Base-by-base conservation (phyloP, 371 early-diverging fungal genomes). In the Mortierella sp. region DNA sequence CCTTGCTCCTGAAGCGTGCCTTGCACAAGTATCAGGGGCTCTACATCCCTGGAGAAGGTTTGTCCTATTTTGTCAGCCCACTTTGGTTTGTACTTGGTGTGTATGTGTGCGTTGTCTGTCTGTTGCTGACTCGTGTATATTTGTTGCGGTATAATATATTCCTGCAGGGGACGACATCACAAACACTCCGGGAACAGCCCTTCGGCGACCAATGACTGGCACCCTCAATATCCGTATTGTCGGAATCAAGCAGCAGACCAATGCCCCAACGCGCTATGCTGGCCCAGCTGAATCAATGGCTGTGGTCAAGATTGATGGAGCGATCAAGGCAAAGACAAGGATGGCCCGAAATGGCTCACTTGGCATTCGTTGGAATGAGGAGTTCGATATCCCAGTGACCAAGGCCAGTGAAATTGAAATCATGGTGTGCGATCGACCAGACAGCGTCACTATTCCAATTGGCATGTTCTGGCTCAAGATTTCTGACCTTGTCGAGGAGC, bases 331-430 rank as follows among this genome's bases (percentile, higher is more conserved):
- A 90, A 64, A 90, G 86, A 81, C 87, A 11, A 64, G 58, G 26
- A 66, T 69, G 66, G 73, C 70, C 4, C 80, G 80, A 26, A 70
- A 55, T 46, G 80, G 80, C 5, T 46, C 73, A 2, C 30, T 62
- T 28, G 80, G 80, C 30, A 89, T 61, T 83, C 89, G 62, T 77
- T 96, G 95, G 93, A 87, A 88, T 64, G 95, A 97, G 57, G 88
- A 89, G 44, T 93, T 95, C 76, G 90, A 90, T 65, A 86, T 96
- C 21, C 84, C 87, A 51, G 90, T 95, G 64, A 92, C 90, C 72
- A 92, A 92, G 80, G 95, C 92, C 0, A 89, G 91, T 18, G 97
- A 97, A 74, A 88, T 96, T 12, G 98, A 97, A 79, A 83, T 97
- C 37, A 86, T 90, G 25, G 82, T 95, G 4, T 88, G 87, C 64